phyloP scores from a whole-genome alignment of 2,329 filamentous ascomycete species.

The Ceratocystis diversiconidia region DNA sequence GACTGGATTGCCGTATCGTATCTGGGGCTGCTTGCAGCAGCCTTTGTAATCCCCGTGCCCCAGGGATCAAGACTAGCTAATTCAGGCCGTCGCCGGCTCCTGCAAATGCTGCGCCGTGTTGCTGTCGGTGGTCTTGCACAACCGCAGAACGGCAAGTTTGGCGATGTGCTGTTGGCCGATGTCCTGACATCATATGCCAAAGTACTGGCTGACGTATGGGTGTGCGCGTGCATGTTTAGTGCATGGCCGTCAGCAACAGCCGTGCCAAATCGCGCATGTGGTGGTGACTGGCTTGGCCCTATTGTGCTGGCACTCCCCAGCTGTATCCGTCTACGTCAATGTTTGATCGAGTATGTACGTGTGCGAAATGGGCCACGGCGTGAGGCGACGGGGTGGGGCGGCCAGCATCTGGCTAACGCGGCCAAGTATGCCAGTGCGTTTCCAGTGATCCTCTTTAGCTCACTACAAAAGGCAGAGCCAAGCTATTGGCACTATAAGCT shows the following conservation, averaged over 20 bases:
- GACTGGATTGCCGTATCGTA: constrained; percentile 79
- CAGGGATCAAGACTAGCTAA: constrained; percentile 38
- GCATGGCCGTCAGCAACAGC: constrained; percentile 58
- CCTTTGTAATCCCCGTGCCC: constrained; percentile 61
- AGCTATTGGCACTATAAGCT: constrained; percentile 34
- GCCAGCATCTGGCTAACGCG: constrained; percentile 84
- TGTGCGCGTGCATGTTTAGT: constrained; percentile 80
- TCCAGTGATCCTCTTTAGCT: constrained; percentile 71
- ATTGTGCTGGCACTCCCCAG: constrained; percentile 73
- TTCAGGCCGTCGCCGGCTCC: constrained; percentile 59
- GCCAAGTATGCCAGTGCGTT: constrained; percentile 90
- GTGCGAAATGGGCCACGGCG: constrained; percentile 45
- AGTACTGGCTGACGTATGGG: constrained; percentile 77
- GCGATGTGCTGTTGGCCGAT: constrained; percentile 85
- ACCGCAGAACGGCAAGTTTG: constrained; percentile 80
- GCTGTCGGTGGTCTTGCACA: constrained; percentile 76
- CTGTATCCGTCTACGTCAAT: constrained; percentile 79
- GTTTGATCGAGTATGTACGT: constrained; percentile 71
- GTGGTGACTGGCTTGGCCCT: constrained; percentile 65
- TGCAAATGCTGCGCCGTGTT: constrained; percentile 62
- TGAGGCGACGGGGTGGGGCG: constrained; percentile 54
- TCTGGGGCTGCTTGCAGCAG: constrained; percentile 54
- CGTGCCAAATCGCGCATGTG: constrained; percentile 67
- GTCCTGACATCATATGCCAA: constrained; percentile 90
- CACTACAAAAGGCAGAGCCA: constrained; percentile 49